phyloP scores from a whole-genome alignment of 2,329 filamentous ascomycete species.

The Exophiala viscosa region DNA sequence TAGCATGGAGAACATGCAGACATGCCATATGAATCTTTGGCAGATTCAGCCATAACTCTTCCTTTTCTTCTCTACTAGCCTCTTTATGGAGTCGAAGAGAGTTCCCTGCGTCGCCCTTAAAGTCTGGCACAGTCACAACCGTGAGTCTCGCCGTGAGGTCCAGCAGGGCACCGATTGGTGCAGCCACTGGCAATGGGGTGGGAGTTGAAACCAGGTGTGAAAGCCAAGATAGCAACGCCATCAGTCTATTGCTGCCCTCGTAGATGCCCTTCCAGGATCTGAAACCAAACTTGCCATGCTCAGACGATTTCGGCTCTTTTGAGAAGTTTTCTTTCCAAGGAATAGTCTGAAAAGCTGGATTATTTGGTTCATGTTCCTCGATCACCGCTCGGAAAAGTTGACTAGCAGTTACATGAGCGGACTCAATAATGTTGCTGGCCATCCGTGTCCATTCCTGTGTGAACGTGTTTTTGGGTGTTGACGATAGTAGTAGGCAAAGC shows the following conservation, averaged over 20 bases:
- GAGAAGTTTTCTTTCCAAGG: conserved; percentile 37
- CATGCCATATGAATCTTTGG: conserved; percentile 70
- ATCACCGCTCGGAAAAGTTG: conserved; percentile 72
- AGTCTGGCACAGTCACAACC: conserved; percentile 56
- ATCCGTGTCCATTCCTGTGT: conserved; percentile 74
- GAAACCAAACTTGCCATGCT: conserved; percentile 49
- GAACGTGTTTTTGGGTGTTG: conserved; percentile 73
- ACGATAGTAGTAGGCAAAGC: conserved; percentile 69
- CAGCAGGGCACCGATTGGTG: conserved; percentile 65
- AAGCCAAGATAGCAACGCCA: conserved; percentile 63
- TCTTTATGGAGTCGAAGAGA: conserved; percentile 66
- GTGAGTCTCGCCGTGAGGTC: conserved; percentile 69
- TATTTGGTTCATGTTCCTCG: conserved; percentile 74
- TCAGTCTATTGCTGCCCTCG: conserved; percentile 66
- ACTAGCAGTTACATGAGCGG: conserved; percentile 69
- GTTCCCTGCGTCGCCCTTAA: conserved; percentile 36
- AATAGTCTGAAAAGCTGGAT: conserved; percentile 38
- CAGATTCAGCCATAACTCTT: conserved; percentile 69
- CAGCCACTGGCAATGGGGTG: conserved; percentile 62
- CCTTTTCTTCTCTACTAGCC: conserved; percentile 74
- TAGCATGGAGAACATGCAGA: conserved; percentile 57
- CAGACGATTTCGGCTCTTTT: conserved; percentile 36
- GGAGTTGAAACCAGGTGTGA: conserved; percentile 59
- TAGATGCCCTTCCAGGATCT: conserved; percentile 70
- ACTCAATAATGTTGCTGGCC: conserved; percentile 58